Base-by-base conservation (phyloP, 331 rosid species). In the Telfairia occidentalis region DNA sequence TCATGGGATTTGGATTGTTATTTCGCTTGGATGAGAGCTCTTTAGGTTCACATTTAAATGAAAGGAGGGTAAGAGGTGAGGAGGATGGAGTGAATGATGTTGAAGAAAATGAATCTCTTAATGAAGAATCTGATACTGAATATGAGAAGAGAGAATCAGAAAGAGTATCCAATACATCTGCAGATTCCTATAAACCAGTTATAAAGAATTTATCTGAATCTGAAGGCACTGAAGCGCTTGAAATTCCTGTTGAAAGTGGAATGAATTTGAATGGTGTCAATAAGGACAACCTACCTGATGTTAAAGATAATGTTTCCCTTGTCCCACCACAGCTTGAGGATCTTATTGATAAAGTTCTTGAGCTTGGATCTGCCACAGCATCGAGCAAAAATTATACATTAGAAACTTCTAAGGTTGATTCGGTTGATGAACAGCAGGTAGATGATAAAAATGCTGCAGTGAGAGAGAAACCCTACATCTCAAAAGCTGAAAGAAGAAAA, bases 21-120 rank as follows among this genome's bases (percentile, higher is more conserved):
- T 95, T 95, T 87, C 97, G 97, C 83, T 83, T 95, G 89, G 99
- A 95, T 40, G 97, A 95, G 83, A 95, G 96, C 82, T 95, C 99
- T 54, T 86, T 95, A 86, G 99, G 99, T 55, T 90, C 97, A 23
- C 99, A 95, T 87, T 83, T 95, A 53, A 95, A 95, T 83, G 99
- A 95, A 86, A 89, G 99, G 83, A 95, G 92, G 84, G 99, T 95
- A 52, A 88, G 96, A 89, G 99, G 97, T 57, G 99, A 92, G 84
- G 99, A 92, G 75, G 99, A 91, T 80, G 89, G 85, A 59, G 76
- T 78, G 76, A 84, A 85, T 86, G 96, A 84, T 70, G 71, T 77
- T 50, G 92, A 84, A 76, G 92, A 87, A 81, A 85, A 73, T 85
- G 90, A 83, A 34, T 83, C 81, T 73, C 78, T 59, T 8, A 82